Percentiles rank a stretch among this genome's conserved stretches.
Evolutionary conservation across 2,329 filamentous ascomycete genomes (phyloP).

Genomic region (Microdochium bolleyi): DNA sequence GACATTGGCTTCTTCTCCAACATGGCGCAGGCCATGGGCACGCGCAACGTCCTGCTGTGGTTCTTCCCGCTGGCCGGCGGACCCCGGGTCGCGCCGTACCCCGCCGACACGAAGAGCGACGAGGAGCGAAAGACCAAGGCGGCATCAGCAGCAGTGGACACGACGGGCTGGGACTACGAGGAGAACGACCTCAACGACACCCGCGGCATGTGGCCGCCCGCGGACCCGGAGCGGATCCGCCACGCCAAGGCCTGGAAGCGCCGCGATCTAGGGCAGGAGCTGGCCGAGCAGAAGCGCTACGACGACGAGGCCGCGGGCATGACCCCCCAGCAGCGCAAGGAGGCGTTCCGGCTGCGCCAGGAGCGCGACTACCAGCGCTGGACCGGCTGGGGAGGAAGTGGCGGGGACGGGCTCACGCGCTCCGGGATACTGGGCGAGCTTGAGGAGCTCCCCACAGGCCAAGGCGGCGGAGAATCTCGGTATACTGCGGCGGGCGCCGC

Average conservation of each 20-base stretch:
- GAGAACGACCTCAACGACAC: conserved; percentile 71
- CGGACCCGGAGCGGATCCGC: conserved; percentile 52
- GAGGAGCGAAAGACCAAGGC: conserved; percentile 3
- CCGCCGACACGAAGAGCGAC: neutral
- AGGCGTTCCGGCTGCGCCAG: conserved; percentile 42
- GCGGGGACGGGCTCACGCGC: conserved; percentile 8
- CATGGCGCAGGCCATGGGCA: conserved; percentile 69
- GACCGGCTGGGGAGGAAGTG: conserved; percentile 2
- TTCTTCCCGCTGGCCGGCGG: conserved; percentile 56
- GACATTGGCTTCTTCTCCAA: conserved; percentile 71
- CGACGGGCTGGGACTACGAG: conserved; percentile 52
- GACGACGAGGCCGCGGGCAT: conserved; percentile 13
- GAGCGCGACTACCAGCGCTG: conserved; percentile 33
- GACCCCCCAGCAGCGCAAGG: conserved; percentile 35
- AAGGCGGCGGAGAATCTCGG: neutral
- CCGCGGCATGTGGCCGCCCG: conserved; percentile 53
- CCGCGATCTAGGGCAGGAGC: conserved; percentile 22
- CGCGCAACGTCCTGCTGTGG: conserved; percentile 57
- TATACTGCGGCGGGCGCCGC: neutral
- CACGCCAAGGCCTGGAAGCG: conserved; percentile 25
- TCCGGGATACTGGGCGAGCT: conserved; percentile 38
- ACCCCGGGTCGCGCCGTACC: conserved; percentile 29
- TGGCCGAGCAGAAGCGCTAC: conserved; percentile 8
- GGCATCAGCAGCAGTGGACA: conserved; percentile 10
- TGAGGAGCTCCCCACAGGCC: conserved; percentile 29